phyloP scores from a whole-genome alignment of 1,284 basidiomycete genomes.

The Cyathus pygmaeus region DNA sequence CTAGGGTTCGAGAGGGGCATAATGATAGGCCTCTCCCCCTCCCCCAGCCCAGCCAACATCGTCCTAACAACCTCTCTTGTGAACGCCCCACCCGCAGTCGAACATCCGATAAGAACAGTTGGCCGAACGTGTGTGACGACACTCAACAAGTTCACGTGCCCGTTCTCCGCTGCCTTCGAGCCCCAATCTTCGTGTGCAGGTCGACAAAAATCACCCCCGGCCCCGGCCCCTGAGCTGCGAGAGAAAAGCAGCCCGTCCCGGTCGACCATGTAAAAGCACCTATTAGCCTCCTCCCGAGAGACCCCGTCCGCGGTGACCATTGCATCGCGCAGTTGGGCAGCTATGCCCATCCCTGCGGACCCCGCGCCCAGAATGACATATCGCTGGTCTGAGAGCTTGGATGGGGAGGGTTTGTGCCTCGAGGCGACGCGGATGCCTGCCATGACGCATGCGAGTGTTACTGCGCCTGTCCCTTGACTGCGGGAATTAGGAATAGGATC shows the following conservation, averaged over 20 bases:
- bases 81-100: constrained; percentile 82
- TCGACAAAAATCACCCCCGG: constrained; percentile 67
- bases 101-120: constrained; percentile 85
- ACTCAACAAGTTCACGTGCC: constrained; percentile 58
- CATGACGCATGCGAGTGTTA: constrained; percentile 83
- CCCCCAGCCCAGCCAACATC: constrained; percentile 63
- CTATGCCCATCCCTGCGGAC: constrained; percentile 85
- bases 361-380: constrained; percentile 86
- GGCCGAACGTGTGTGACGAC: constrained; percentile 70
- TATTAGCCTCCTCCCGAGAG: constrained; percentile 67
- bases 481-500: constrained; percentile 5
- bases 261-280: constrained; percentile 75
- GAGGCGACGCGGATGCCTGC: constrained; percentile 72
- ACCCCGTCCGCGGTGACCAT: constrained; percentile 72
- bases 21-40: constrained; percentile 80
- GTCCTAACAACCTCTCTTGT: constrained; percentile 77
- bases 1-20: constrained; percentile 88
- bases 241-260: constrained; percentile 56
- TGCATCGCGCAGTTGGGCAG: constrained; percentile 78
- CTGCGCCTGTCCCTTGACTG: constrained; percentile 88
- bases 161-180: constrained; percentile 51
- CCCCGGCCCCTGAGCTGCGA: constrained; percentile 49
- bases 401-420: constrained; percentile 32
- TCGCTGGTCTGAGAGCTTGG: constrained; percentile 76
- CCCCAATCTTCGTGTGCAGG: constrained; percentile 62